Conservation (phyloP, 176 grass and related monocot species). For the Lolium perenne region DNA sequence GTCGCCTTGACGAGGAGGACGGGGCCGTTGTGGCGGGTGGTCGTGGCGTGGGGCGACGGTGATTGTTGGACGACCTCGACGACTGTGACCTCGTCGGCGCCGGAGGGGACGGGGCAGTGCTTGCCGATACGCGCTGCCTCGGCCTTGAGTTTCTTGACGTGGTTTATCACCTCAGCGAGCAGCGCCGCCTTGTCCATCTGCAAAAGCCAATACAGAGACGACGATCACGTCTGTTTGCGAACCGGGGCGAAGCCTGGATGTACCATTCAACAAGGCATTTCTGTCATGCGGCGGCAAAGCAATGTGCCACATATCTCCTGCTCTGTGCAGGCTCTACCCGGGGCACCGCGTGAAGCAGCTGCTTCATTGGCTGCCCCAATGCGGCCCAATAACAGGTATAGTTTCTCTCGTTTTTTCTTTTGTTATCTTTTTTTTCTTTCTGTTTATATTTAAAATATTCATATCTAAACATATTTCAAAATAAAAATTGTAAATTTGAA, state of each 20-base stretch:
- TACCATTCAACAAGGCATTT: not conserved
- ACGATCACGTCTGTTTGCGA: no score
- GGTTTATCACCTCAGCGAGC: constrained; percentile 77
- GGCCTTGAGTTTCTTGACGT: constrained; percentile 77
- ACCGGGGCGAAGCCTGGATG: no score
- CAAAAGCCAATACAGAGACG: not conserved
- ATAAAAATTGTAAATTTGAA: no score
- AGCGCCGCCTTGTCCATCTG: constrained; percentile 96
- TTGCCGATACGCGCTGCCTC: constrained; percentile 52
- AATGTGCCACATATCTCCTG: no score
- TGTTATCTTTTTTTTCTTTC: no score
- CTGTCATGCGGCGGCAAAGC: not conserved
- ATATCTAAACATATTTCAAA: no score
- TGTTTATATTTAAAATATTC: no score
- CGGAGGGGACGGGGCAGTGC: constrained; percentile 67
- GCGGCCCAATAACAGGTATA: no score
- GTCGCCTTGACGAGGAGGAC: constrained; percentile 59
- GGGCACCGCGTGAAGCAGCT: no score
- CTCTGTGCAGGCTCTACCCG: no score
- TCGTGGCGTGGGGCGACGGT: not conserved
- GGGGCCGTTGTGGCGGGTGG: not conserved
- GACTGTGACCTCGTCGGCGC: constrained; percentile 71
- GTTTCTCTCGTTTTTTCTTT: no score
- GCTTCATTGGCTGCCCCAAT: no score
- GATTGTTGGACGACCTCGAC: constrained; percentile 44